A percentile compares a stretch with the other conserved stretches of the same genome.
Evolutionary conservation across 345 rosid genomes (phyloP).

Genomic region (Acer negundo): DNA sequence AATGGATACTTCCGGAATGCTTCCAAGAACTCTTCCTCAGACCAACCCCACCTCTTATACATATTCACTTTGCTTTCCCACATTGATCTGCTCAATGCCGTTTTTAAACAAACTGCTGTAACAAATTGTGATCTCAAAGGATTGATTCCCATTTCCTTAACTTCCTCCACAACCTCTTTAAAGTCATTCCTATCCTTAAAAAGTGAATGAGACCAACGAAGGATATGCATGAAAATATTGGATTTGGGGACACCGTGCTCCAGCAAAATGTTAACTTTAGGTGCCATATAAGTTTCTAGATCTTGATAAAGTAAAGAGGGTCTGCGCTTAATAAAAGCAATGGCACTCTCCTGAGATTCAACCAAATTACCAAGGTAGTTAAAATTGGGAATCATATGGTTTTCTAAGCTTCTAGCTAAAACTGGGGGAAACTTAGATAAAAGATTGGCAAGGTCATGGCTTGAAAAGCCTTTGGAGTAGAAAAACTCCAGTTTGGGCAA

Average conservation of each 20-base stretch:
- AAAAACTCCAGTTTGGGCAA: constrained; percentile 20
- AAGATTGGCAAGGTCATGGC: neutral
- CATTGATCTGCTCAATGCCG: constrained; percentile 1
- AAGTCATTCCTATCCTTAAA: neutral
- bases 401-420: no score
- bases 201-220: neutral
- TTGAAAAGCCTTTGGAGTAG: constrained; percentile 16
- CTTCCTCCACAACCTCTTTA: constrained; percentile 20
- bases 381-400: no score
- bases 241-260: constrained; percentile 21
- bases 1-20: constrained; percentile 15
- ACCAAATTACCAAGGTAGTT: no score
- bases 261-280: neutral
- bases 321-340: no score
- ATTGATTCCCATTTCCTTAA: constrained; percentile 27
- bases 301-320: no score
- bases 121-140: constrained; percentile 25
- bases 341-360: no score
- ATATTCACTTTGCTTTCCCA: constrained; percentile 29
- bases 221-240: neutral
- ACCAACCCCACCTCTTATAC: constrained; percentile 34
- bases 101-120: constrained; percentile 8
- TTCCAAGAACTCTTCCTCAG: constrained; percentile 22
- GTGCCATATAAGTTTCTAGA: no score
- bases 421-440: neutral